Conservation (phyloP, 1,284 basidiomycete species). For the Paramarasmius palmivorus region DNA sequence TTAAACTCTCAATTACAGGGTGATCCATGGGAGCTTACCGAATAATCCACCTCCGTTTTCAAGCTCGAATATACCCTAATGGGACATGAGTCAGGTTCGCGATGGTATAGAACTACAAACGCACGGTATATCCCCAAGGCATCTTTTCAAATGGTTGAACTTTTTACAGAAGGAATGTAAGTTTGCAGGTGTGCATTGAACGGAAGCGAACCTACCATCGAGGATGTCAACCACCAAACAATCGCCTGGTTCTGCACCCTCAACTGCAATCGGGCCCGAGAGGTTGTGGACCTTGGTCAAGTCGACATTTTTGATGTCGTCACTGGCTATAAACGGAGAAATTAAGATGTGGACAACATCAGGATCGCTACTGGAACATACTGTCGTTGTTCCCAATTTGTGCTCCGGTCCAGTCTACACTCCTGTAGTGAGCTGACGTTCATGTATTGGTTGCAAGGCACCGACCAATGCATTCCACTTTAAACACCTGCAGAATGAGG, state of each 20-base stretch:
- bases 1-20: neutral
- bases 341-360: neutral
- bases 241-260: conserved; percentile 78
- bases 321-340: conserved; percentile 43
- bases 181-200: neutral
- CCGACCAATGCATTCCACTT: conserved; percentile 71
- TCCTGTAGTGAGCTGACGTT: conserved; percentile 11
- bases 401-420: conserved; percentile 70
- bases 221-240: conserved; percentile 79
- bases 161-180: conserved; percentile 20
- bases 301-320: conserved; percentile 69
- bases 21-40: conserved; percentile 35
- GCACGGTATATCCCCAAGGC: conserved; percentile 80
- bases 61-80: conserved; percentile 71
- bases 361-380: conserved; percentile 29
- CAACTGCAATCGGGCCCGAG: conserved; percentile 73
- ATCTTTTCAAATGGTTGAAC: conserved; percentile 74
- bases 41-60: conserved; percentile 78
- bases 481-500: conserved; percentile 54
- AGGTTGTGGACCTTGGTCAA: conserved; percentile 72
- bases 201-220: conserved; percentile 47
- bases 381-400: conserved; percentile 78
- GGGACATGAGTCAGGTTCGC: neutral
- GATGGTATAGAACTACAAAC: conserved; percentile 14
- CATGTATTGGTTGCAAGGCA: neutral